Evolutionary conservation across 1,139 yeast species (phyloP), one percentile per base, ranked within the genome.

Genomic region (Dujonia santamariae): DNA sequence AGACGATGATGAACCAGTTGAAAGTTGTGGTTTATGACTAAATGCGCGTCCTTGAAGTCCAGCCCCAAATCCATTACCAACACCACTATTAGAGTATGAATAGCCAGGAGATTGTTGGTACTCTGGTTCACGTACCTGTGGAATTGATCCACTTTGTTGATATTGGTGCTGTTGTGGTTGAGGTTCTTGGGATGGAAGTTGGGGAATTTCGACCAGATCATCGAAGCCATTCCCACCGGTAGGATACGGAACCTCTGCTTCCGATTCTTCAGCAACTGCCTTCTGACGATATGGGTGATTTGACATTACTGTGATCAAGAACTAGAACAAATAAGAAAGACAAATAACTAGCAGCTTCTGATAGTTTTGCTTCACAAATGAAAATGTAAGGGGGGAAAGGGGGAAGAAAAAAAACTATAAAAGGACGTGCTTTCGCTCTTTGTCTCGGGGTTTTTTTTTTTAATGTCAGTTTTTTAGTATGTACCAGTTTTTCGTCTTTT

Each of bases 201-300:
- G 26, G 9, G 26, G 9, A 7, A 6, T 23, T 15, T 9, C 28
- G 7, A 8, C 28, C 28, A 13, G 19, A 7, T 15, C 28, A 13
- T 14, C 14, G 11, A 26, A n/a, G 15, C 16, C 14, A 15, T 26
- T n/a, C 18, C 14, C 19, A 26, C 11, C 30, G 8, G 30, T 17
- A n/a, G 30, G 14, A 15, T 14, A 16, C n/a, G 17, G 28, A 11
- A 21, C 14, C n/a, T 62, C 60, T 11, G 56, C 50, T 14, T 32
- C 32, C n/a, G 62, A 61, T 11, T 55, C 50, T 14, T 32, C 32
- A 17, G 38, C 17, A n/a, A 45, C 43, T 13, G 47, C 51, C 43
- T 54, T 58, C 40, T 59, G 67, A 36, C 67, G 62, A 43, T 62
- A 62, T 4, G 69, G 67, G 38, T 63, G 67, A 22, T 39, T 30